Evolutionary conservation across 2,329 filamentous ascomycete genomes (phyloP).

Genomic region (Hysterium pulicare): DNA sequence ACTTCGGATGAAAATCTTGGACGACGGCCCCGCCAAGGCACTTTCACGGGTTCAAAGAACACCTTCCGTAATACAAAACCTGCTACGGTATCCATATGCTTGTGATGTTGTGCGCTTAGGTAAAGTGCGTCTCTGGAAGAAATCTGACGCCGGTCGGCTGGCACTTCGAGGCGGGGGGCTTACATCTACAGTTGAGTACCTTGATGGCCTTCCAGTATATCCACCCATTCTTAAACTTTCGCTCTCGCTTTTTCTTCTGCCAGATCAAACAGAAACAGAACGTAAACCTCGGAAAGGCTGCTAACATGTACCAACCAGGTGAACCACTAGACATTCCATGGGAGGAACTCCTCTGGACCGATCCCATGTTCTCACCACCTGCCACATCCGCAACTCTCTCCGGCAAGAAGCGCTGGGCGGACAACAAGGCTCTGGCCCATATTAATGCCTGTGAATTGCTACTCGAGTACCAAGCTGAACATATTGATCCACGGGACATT

Average conservation of each 20-base stretch:
- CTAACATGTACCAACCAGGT: no score
- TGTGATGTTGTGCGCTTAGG: neutral
- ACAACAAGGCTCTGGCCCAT: neutral
- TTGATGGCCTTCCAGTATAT: slow-evolving; percentile 2
- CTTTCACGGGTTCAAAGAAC: neutral
- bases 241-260: no score
- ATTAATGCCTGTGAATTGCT: slow-evolving; percentile 11
- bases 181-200: slow-evolving; percentile 4
- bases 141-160: neutral
- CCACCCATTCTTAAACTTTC: no score
- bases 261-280: no score
- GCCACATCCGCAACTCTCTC: neutral
- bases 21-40: neutral
- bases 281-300: no score
- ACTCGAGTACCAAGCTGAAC: no score
- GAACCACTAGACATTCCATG: no score
- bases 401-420: neutral
- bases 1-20: neutral
- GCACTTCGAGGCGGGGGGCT: no score
- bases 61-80: no score
- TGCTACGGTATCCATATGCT: no score
- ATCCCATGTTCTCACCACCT: no score
- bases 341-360: neutral
- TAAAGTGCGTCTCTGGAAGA: neutral
- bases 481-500: slow-evolving; percentile 23